Evolutionary conservation across 2,329 filamentous ascomycete species (phyloP), one percentile per base, ranked within the genome.

Genomic region (Ramularia endophylla): DNA sequence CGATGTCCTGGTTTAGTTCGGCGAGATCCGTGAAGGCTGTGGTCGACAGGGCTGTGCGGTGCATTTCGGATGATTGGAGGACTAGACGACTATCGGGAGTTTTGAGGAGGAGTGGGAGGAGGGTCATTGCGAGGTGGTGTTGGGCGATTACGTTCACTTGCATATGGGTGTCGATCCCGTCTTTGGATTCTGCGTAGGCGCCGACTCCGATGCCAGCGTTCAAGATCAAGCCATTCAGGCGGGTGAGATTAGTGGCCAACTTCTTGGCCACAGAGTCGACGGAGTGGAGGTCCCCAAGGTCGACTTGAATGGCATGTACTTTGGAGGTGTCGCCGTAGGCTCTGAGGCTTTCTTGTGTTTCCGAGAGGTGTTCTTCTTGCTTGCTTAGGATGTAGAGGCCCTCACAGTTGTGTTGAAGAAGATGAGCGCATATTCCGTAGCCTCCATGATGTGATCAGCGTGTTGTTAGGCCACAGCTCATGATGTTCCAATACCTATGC

Each of bases 351-450:
- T 60, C 11, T 56, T 38, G 8, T 68, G 70, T 11, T 61, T 61
- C 53, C 69, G 68, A 4, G 58, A 59, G 30, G 65, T 62, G 32
- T 51, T 71, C 65, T 46, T 67, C 67, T 37, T 73, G 73, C 44
- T 69, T 70, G 13, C 69, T 69, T 3, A 75, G 61, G 3, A 75
- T 60, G 44, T 71, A 71, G 34, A 75, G 65, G 43, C 66, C 70
- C 3, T 59, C 55, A 2, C 67, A 60, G 33, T 68, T 69, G 53
- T 73, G 70, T 50, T 74, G 67, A 3, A 75, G 65, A n/a, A 75
- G 57, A 46, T 76, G 72, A 6, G 72, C 70, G 19, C 67, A 63
- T 33, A 75, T 74, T 17, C 71, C 71, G 69, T 12, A 74, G n/a
- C n/a, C n/a, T n/a, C n/a, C n/a, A n/a, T n/a, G n/a, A n/a, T n/a